Conservation (phyloP, 2,329 filamentous ascomycete genomes). For the Dendryphion nanum region DNA sequence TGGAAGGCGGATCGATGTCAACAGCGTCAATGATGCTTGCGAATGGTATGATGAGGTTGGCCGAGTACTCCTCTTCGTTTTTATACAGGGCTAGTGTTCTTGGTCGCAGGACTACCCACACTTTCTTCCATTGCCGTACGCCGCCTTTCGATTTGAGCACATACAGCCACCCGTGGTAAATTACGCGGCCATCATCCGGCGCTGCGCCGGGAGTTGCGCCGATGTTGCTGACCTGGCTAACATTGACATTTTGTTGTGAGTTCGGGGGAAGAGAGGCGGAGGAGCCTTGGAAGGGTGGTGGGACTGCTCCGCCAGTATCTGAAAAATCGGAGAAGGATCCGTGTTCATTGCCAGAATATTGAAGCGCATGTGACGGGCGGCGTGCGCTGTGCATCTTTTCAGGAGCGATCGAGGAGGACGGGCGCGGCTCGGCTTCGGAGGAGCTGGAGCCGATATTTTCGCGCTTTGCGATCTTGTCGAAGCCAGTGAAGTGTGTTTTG, state of each 20-base stretch:
- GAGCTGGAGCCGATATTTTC: slow-evolving; percentile 43
- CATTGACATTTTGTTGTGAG: slow-evolving; percentile 47
- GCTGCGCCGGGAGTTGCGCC: slow-evolving; percentile 34
- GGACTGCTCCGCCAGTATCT: slow-evolving; percentile 56
- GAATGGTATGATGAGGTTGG: slow-evolving; percentile 77
- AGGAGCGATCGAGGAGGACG: slow-evolving; percentile 24
- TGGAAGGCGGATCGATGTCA: slow-evolving; percentile 84
- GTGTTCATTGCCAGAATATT: slow-evolving; percentile 64
- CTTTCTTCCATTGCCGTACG: slow-evolving; percentile 88
- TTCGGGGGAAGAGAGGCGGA: slow-evolving; percentile 44
- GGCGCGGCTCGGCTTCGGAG: slow-evolving; percentile 43
- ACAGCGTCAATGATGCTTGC: slow-evolving; percentile 82
- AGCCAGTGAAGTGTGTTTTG: slow-evolving; percentile 46
- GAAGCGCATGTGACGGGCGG: slow-evolving; percentile 61
- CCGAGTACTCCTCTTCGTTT: slow-evolving; percentile 84
- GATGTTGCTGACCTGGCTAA: slow-evolving; percentile 61
- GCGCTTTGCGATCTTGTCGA: slow-evolving; percentile 29
- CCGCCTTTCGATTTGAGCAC: slow-evolving; percentile 79
- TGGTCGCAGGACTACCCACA: slow-evolving; percentile 88
- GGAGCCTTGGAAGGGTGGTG: slow-evolving; percentile 47
- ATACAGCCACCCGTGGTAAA: slow-evolving; percentile 90
- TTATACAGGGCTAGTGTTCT: slow-evolving; percentile 89
- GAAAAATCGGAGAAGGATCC: slow-evolving; percentile 87
- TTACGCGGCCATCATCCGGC: slow-evolving; percentile 76
- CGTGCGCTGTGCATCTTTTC: slow-evolving; percentile 41